phyloP scores from a whole-genome alignment of 1,284 basidiomycete genomes.

The Moesziomyces globuligerus region DNA sequence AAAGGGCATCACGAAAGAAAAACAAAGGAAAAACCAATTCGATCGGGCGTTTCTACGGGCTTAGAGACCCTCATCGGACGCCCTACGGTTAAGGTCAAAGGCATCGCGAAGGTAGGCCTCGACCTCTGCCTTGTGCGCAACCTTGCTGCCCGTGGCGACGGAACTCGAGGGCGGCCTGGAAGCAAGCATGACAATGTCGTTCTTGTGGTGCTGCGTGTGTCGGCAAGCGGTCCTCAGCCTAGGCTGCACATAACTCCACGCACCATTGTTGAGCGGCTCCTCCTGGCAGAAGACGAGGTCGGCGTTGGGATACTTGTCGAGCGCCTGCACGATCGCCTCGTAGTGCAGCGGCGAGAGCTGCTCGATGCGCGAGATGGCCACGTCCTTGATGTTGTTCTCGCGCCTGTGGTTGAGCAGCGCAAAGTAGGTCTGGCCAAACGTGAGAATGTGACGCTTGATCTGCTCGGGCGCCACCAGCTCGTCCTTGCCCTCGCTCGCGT shows the following conservation, averaged over 20 bases:
- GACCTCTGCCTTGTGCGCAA: slow-evolving; percentile 68
- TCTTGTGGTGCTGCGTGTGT: slow-evolving; percentile 77
- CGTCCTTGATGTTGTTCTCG: slow-evolving; percentile 75
- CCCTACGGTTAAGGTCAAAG: slow-evolving; percentile 56
- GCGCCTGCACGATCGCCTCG: slow-evolving; percentile 70
- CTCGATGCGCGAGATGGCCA: slow-evolving; percentile 93
- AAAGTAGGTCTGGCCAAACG: slow-evolving; percentile 88
- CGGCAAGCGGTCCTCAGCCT: slow-evolving; percentile 69
- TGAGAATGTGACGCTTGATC: slow-evolving; percentile 87
- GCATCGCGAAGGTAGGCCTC: slow-evolving; percentile 57
- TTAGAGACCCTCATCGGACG: slow-evolving; percentile 25
- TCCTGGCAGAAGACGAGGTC: slow-evolving; percentile 90
- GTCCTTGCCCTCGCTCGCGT: slow-evolving; percentile 72
- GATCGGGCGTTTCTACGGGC: background rate
- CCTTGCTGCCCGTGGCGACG: slow-evolving; percentile 89
- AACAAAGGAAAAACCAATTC: background rate
- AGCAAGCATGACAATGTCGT: slow-evolving; percentile 71
- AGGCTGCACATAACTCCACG: slow-evolving; percentile 87
- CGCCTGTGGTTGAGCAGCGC: slow-evolving; percentile 74
- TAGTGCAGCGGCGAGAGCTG: slow-evolving; percentile 97
- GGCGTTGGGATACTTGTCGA: slow-evolving; percentile 93
- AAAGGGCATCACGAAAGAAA: background rate
- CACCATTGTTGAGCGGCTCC: slow-evolving; percentile 81
- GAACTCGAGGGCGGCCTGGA: slow-evolving; percentile 61
- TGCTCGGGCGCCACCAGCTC: slow-evolving; percentile 82